These are phyloP conservation scores for Trametes maxima DNA, from an alignment of 768 basidiomycete genomes.

Conservation along the genomic window DNA sequence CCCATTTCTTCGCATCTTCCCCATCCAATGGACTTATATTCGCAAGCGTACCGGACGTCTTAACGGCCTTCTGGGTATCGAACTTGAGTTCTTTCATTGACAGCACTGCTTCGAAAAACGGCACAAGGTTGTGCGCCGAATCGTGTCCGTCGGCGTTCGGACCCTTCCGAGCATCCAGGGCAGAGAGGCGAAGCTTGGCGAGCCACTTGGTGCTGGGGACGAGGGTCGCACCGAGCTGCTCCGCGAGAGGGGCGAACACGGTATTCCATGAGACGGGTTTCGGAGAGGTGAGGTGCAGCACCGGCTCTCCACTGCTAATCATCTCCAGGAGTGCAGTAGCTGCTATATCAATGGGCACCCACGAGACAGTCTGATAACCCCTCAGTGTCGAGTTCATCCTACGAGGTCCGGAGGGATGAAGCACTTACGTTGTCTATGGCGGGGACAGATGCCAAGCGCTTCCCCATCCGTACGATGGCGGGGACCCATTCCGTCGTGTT, in stretches of 20 bases:
- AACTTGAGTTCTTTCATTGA: background rate
- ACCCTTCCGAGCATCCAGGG: background rate
- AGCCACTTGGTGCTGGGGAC: slow-evolving; percentile 42
- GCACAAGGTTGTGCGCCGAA: slow-evolving; percentile 26
- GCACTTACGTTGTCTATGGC: slow-evolving; percentile 40
- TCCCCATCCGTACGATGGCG: slow-evolving; percentile 34
- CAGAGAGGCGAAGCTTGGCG: slow-evolving; percentile 21
- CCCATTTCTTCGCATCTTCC: slow-evolving; percentile 17
- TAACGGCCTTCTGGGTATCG: slow-evolving; percentile 2
- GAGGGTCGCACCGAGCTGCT: slow-evolving; percentile 30
- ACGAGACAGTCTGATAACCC: slow-evolving; percentile 38
- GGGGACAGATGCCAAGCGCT: slow-evolving; percentile 32
- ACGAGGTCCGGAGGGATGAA: background rate
- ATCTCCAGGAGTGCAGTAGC: slow-evolving; percentile 38
- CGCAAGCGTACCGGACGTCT: slow-evolving; percentile 10
- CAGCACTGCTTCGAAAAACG: slow-evolving; percentile 23
- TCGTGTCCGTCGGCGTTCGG: slow-evolving; percentile 3
- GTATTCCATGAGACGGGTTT: slow-evolving; percentile 36
- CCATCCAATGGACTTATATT: background rate
- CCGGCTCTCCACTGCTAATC: slow-evolving; percentile 23
- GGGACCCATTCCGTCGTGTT: slow-evolving; percentile 51
- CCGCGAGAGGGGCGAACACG: slow-evolving; percentile 32
- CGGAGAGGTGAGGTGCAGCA: slow-evolving; percentile 45
- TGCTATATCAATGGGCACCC: slow-evolving; percentile 46
- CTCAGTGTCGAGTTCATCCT: background rate